A percentile compares a stretch with the other conserved stretches of the same genome.
Evolutionary conservation across 257 asterid species (phyloP).

Genomic region (Solanum medicagineum): DNA sequence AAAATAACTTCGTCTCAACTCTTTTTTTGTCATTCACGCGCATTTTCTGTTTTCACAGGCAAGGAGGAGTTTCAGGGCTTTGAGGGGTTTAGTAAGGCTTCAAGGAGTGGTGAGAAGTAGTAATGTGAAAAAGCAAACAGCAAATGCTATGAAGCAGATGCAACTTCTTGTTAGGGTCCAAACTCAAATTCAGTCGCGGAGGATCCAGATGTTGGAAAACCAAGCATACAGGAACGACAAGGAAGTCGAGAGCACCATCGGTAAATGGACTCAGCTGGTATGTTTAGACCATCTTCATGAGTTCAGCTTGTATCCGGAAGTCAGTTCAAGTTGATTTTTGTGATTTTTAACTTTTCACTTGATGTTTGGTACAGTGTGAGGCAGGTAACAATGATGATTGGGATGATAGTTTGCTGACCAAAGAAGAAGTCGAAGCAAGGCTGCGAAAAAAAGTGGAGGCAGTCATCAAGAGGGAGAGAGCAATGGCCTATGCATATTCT

Average conservation of each 20-base stretch:
- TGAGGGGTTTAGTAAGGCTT: conserved; percentile 89
- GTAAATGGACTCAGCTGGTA: conserved; percentile 69
- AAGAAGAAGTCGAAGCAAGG: conserved; percentile 71
- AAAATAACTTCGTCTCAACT: neutral
- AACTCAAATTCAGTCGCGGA: conserved; percentile 72
- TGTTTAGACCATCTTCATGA: conserved; percentile 5
- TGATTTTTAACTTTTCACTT: neutral
- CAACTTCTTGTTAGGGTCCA: conserved; percentile 82
- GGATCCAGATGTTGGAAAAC: conserved; percentile 79
- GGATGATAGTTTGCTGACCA: conserved; percentile 78
- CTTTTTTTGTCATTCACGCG: neutral
- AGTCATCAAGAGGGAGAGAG: conserved; percentile 77
- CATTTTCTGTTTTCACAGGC: conserved; percentile 29
- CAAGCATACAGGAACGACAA: conserved; percentile 34
- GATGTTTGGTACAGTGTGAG: conserved; percentile 33
- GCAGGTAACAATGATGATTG: conserved; percentile 53
- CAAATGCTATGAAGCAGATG: conserved; percentile 87
- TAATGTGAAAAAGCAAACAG: conserved; percentile 65
- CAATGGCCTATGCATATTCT: conserved; percentile 90
- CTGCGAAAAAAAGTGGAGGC: conserved; percentile 68
- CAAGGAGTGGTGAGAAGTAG: conserved; percentile 82
- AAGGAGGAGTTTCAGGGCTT: conserved; percentile 66
- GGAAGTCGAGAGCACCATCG: conserved; percentile 48
- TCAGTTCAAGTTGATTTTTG: neutral
- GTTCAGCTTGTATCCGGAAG: neutral